Base-by-base conservation (phyloP, 163 green algal species). In the Trebouxia gelatinosa region DNA sequence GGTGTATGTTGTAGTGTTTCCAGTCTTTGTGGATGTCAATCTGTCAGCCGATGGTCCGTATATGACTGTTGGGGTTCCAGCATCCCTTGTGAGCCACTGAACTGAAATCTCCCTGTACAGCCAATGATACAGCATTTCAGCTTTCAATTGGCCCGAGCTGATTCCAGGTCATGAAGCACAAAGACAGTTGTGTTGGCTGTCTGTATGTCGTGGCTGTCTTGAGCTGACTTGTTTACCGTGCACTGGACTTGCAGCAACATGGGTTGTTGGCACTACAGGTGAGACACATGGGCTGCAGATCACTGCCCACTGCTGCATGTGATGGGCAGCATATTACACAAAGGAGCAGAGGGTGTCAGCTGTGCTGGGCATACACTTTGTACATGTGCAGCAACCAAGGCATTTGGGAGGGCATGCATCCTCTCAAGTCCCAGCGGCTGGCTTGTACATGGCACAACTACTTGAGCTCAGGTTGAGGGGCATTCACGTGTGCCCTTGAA, bases 81-180 rank as follows among this genome's bases (percentile, higher is more conserved):
- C 48, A 58, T 90, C 83, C 16, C 71, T 68, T 0, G 75, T 90
- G n/a, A 78, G 81, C 85, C 85, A 90, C 72, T 88, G 83, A 37
- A 87, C 77, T 26, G 71, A 66, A n/a, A 66, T 32, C n/a, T 54
- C 43, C 43, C 43, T 54, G 43, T 13, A 54, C 43, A 54, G 9
- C 11, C 13, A 54, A 54, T 54, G 43, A 9, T 54, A 9, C 9
- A 23, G 43, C 13, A 54, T 54, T 9, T 54, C 43, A 54, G 13
- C 13, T 54, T 54, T 9, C 11, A 54, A 23, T 13, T 23, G 13
- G 43, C 43, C 13, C 13, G 13, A 54, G 11, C 43, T 23, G 43
- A 13, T 54, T 54, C 13, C 11, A 54, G 13, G 43, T 9, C 43
- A 23, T 54, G 9, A 13, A 54, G 43, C 9, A 54, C 13, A 13